Evolutionary conservation across 2,329 filamentous ascomycete species (phyloP).

Genomic region (Sclerotinia minor): DNA sequence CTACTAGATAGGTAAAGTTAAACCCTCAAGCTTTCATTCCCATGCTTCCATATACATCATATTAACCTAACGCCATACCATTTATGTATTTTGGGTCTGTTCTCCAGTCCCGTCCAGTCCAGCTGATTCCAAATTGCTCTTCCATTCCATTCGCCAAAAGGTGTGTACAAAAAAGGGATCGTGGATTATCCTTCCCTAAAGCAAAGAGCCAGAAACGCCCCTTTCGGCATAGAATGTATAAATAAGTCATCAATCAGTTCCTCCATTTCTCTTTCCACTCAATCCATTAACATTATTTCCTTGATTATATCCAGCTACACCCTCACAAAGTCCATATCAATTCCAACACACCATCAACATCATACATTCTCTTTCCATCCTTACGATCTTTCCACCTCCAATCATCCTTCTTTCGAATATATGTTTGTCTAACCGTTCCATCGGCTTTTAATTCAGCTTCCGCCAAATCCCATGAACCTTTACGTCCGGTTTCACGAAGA

Average conservation of each 20-base stretch:
- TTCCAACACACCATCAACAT: conserved; percentile 56
- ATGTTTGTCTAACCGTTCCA: conserved; percentile 54
- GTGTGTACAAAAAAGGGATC: conserved; percentile 14
- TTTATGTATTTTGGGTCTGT: not conserved
- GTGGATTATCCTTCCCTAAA: not conserved
- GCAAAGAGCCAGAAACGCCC: conserved; percentile 19
- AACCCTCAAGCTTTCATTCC: too few species aligned
- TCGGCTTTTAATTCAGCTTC: conserved; percentile 51
- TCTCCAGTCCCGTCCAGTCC: conserved; percentile 1
- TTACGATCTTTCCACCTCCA: conserved; percentile 49
- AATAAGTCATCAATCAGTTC: conserved; percentile 17
- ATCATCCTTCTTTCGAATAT: conserved; percentile 54
- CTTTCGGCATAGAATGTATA: conserved; percentile 13
- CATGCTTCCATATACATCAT: not conserved
- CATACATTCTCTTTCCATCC: conserved; percentile 51
- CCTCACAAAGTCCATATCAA: conserved; percentile 54
- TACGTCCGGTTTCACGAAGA: conserved; percentile 51
- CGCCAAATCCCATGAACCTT: conserved; percentile 56
- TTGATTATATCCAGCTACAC: not conserved
- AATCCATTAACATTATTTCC: conserved; percentile 12
- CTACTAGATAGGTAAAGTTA: too few species aligned
- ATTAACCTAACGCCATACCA: conserved; percentile 13
- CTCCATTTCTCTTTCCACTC: not conserved
- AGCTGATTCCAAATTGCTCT: not conserved
- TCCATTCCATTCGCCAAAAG: conserved; percentile 6